Base-by-base conservation (phyloP, 2,329 filamentous ascomycete species). In the Arthrobotrys entomopaga region DNA sequence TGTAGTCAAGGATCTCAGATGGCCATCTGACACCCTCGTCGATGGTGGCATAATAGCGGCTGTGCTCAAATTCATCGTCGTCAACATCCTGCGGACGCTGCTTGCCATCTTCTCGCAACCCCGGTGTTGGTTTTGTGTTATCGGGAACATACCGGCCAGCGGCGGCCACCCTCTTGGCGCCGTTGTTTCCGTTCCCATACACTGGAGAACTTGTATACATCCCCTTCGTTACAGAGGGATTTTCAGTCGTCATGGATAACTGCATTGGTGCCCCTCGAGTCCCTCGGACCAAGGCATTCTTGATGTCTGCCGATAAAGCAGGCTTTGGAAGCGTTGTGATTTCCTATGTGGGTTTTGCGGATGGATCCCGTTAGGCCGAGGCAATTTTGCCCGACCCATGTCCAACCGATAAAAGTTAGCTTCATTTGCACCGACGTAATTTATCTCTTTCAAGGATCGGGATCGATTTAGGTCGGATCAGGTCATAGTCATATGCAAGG, bases 11-110 rank as follows among this genome's bases (percentile, higher is more conserved):
- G 64, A 99, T 86, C 82, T 98, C 94, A 13, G 94, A 92, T 3
- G 95, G 95, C 95, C 95, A 99, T 76, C 95, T 89, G 75, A 87
- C 87, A 13, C 87, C 87, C 81, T 97, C 94, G 80, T 98, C 95
- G 57, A 96, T 91, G 64, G 92, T 91, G 65, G 91, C 91, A 82
- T 96, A 99, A 82, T 99, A 99, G 80, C 92, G 86, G 81, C 91
- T 85, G 76, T 86, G 53, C 26, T 67, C 63, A 64, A 56, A 67
- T 53, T 60, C 43, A 67, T 40, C 26, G 46, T 65, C 70, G 61
- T 74, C 70, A 74, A 74, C 57, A 74, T 63, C 70, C 70, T 74
- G 70, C 63, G 70, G 63, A 74, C 63, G 70, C 57, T 74, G 63
- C 49, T 58, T 74, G 42, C 63, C 49, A 63, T 34, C 19, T 38